These are phyloP conservation scores for Pleurotus salmoneostramineus DNA, from an alignment of 768 basidiomycete species.

Conservation along the genomic window DNA sequence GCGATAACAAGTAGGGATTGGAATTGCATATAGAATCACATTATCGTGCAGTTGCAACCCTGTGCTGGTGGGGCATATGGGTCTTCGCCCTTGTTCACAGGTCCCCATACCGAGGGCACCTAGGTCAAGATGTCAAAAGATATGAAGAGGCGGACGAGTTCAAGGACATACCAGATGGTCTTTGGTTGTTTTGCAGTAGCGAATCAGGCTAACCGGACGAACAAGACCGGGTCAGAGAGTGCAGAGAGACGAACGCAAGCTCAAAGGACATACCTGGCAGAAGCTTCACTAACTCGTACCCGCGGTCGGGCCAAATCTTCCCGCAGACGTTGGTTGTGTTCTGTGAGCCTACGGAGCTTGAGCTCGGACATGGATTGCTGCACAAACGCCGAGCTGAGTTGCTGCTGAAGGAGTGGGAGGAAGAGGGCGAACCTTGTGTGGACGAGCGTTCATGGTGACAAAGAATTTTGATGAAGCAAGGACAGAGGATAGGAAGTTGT, in stretches of 20 bases:
- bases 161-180: constrained; percentile 73
- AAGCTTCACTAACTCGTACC: constrained; percentile 89
- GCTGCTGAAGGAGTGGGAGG: background rate
- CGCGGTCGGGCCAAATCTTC: constrained; percentile 91
- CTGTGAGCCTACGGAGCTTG: constrained; percentile 88
- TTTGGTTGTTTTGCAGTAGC: constrained; percentile 91
- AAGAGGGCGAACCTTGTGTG: constrained; percentile 53
- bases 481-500: constrained; percentile 8
- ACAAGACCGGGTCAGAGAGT: background rate
- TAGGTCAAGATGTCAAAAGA: constrained; percentile 24
- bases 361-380: constrained; percentile 97
- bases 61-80: constrained; percentile 84
- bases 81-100: constrained; percentile 84
- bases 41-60: constrained; percentile 69
- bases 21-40: constrained; percentile 38
- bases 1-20: background rate
- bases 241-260: background rate
- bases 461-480: constrained; percentile 12
- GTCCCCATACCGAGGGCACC: constrained; percentile 95
- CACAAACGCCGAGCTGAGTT: constrained; percentile 7
- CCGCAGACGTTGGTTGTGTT: constrained; percentile 88
- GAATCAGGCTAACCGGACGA: constrained; percentile 63
- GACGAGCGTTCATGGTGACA: constrained; percentile 63
- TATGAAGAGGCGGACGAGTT: constrained; percentile 2
- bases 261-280: constrained; percentile 59